Percentiles rank a stretch among this genome's conserved stretches.
Evolutionary conservation across 495 filamentous ascomycete species (phyloP).

Genomic region (Penicillium antarcticum): DNA sequence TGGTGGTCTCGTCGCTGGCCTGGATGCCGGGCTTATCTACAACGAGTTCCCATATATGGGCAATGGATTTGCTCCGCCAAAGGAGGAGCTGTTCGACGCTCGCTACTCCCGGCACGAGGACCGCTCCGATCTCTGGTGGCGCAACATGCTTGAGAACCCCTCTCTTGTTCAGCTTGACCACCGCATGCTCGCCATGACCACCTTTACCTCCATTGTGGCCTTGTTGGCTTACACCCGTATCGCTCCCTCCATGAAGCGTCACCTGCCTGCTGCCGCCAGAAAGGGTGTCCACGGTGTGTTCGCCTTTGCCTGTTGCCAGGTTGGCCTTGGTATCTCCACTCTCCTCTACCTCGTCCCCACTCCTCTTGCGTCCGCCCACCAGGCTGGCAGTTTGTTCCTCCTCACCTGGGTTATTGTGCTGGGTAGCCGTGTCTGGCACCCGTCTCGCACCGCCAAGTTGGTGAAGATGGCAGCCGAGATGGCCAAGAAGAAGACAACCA

Average conservation of each 20-base stretch:
- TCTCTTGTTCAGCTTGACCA: conserved; percentile 93
- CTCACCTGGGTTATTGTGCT: conserved; percentile 78
- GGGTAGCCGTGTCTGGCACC: conserved; percentile 60
- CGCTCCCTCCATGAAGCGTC: conserved; percentile 54
- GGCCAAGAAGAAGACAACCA: conserved; percentile 30
- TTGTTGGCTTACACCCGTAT: conserved; percentile 75
- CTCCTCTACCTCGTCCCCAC: conserved; percentile 90
- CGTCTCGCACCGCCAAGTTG: conserved; percentile 46
- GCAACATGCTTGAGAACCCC: conserved; percentile 96
- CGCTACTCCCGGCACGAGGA: conserved; percentile 83
- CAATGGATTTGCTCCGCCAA: conserved; percentile 72
- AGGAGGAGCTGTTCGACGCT: conserved; percentile 72
- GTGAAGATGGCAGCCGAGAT: conserved; percentile 40
- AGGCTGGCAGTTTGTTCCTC: conserved; percentile 84
- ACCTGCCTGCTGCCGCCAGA: conserved; percentile 60
- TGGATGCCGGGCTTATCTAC: conserved; percentile 96
- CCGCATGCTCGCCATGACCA: conserved; percentile 84
- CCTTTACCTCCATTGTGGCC: conserved; percentile 75
- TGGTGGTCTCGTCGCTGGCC: conserved; percentile 86
- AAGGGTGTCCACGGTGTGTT: conserved; percentile 77
- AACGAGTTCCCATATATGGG: conserved; percentile 99
- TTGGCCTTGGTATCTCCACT: conserved; percentile 80
- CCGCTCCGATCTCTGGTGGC: conserved; percentile 81
- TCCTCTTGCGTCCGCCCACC: conserved; percentile 84
- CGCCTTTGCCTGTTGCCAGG: conserved; percentile 79